Conservation (phyloP, 2,329 filamentous ascomycete genomes). For the Gremmenia infestans region DNA sequence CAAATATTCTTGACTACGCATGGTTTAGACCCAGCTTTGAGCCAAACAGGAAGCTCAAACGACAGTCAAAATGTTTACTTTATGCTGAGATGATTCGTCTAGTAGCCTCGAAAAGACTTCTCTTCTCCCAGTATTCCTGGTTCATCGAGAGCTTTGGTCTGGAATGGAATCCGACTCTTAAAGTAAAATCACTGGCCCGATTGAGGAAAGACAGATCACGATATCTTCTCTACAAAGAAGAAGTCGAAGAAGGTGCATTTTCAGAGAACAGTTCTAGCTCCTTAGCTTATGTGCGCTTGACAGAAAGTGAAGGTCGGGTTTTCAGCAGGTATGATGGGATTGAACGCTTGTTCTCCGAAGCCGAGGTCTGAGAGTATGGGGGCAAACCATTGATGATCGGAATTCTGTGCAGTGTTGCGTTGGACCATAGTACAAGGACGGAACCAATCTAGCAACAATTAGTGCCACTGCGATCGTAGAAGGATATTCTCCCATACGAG, state of each 20-base stretch:
- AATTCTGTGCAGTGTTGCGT: neutral
- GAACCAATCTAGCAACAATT: neutral
- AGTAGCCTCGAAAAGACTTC: neutral
- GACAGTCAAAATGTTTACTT: neutral
- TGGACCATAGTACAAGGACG: neutral
- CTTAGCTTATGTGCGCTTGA: neutral
- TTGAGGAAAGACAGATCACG: neutral
- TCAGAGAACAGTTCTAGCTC: neutral
- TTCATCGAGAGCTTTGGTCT: too few species aligned
- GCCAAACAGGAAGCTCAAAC: neutral
- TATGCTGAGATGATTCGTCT: neutral
- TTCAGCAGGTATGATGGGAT: neutral
- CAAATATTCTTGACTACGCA: neutral
- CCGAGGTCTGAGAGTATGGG: neutral
- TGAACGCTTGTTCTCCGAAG: neutral
- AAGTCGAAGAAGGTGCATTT: neutral
- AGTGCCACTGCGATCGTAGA: too few species aligned
- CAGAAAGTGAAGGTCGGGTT: neutral
- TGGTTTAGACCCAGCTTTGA: neutral
- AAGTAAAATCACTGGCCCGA: too few species aligned
- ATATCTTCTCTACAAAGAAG: neutral
- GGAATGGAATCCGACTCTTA: too few species aligned
- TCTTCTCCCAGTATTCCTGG: too few species aligned
- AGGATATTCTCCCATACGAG: too few species aligned
- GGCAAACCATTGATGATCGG: neutral